Conservation (phyloP, 495 filamentous ascomycete genomes). For the Penicillium herquei region DNA sequence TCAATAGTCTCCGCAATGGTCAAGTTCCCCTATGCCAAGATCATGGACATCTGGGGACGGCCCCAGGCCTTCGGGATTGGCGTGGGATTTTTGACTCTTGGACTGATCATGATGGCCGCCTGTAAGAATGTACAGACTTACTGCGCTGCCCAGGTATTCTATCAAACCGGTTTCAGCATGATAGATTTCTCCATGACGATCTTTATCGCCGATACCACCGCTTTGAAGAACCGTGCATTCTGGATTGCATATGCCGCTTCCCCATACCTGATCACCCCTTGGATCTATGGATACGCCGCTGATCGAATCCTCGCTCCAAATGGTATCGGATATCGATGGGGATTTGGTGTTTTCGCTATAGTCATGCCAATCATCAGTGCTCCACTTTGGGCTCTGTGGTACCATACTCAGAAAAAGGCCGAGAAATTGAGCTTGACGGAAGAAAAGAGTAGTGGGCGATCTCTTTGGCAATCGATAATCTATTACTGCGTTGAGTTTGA, state of each 20-base stretch:
- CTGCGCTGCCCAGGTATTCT: slow-evolving; percentile 50
- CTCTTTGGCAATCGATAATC: slow-evolving; percentile 13
- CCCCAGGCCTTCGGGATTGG: slow-evolving; percentile 46
- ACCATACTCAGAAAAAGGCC: slow-evolving; percentile 53
- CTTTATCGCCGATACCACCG: slow-evolving; percentile 60
- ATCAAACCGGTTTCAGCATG: slow-evolving; percentile 46
- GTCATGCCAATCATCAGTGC: slow-evolving; percentile 50
- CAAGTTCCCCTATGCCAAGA: slow-evolving; percentile 62
- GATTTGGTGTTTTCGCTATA: slow-evolving; percentile 58
- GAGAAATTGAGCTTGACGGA: slow-evolving; percentile 34
- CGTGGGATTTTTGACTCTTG: slow-evolving; percentile 31
- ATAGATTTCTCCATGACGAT: slow-evolving; percentile 46
- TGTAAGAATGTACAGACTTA: slow-evolving; percentile 46
- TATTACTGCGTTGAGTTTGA: slow-evolving; percentile 28
- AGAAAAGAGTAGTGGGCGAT: slow-evolving; percentile 25
- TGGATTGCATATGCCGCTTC: slow-evolving; percentile 53
- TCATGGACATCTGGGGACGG: slow-evolving; percentile 63
- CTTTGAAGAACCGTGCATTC: slow-evolving; percentile 54
- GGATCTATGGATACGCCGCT: slow-evolving; percentile 44
- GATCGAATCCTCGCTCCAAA: slow-evolving; percentile 36
- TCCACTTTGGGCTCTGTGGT: slow-evolving; percentile 35
- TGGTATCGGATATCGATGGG: slow-evolving; percentile 53
- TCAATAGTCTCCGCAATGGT: slow-evolving; percentile 56
- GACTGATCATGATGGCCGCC: slow-evolving; percentile 47
- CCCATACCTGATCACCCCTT: slow-evolving; percentile 59